Evolutionary conservation across 441 rosid species (phyloP), one percentile per base, ranked within the genome.

Genomic region (Erysimum cheiri): DNA sequence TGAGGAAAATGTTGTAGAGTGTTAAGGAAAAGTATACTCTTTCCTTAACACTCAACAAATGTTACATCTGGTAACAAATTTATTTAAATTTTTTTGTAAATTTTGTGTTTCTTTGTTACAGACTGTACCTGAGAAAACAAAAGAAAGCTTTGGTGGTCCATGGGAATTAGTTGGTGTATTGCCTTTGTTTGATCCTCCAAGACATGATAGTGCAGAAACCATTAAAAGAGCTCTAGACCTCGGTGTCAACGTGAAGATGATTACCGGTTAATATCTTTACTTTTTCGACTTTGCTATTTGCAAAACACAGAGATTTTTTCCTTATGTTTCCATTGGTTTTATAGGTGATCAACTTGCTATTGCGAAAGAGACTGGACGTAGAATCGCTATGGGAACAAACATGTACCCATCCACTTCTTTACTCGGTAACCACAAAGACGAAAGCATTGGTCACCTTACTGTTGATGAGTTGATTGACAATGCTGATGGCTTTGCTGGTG

Each of bases 191-290:
- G 93, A 85, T 75, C 88, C 88, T 70, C 88, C 92, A 44, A 87
- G 90, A 78, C 88, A 93, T 76, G 97, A 93, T 70, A 81, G 97
- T 83, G 96, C 96, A 56, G 97, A 93, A 69, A 93, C 98, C 61
- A 93, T 93, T 41, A 89, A 89, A 53, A 80, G 85, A 72, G 98
- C 97, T 56, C 84, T 90, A 55, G 74, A 88, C 67, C 98, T 93
- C 46, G 97, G 96, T 46, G 98, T 93, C 32, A 93, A 93, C 63
- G 96, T 89, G 53, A 93, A 93, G 87, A 93, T 93, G 97, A 93
- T 89, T 41, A 91, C 97, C 2, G 96, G 94, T 87, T 80, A 37
- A 6, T 5, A 11, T 22, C 43, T 59, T 15, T 22, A 22, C 24
- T 47, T 6, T 32, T 3, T 10, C 8, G 2, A 29, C 24, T 66